Evolutionary conservation across 2,329 filamentous ascomycete genomes (phyloP).

Genomic region (Fusarium coicis): DNA sequence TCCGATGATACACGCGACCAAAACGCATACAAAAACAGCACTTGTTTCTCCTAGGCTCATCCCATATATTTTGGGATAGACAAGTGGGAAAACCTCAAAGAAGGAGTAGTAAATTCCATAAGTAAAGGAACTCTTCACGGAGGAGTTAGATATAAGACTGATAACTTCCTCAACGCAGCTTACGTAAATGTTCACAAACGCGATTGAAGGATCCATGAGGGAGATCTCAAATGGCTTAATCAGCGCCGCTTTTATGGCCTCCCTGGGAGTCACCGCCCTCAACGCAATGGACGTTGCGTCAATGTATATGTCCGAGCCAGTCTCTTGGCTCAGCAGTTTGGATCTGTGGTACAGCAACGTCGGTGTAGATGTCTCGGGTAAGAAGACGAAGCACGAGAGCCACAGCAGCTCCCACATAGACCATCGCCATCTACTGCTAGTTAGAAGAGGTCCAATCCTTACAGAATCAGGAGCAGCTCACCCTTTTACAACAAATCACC

Average conservation of each 20-base stretch:
- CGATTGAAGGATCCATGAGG: background rate
- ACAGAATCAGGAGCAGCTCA: background rate
- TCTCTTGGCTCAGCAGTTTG: background rate
- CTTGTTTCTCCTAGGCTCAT: background rate
- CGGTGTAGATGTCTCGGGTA: background rate
- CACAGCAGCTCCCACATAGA: background rate
- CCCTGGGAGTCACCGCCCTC: background rate
- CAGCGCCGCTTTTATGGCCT: background rate
- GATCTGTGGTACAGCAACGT: background rate
- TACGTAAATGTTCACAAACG: background rate
- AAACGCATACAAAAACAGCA: background rate
- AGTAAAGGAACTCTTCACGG: background rate
- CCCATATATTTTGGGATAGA: background rate
- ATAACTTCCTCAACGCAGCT: background rate
- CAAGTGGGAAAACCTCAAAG: background rate
- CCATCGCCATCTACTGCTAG: background rate
- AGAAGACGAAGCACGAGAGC: background rate
- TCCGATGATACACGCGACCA: background rate
- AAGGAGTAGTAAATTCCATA: background rate
- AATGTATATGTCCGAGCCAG: background rate
- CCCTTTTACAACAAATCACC: background rate
- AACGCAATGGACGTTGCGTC: background rate
- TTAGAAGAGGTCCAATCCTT: rapidly evolving
- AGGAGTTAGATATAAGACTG: background rate
- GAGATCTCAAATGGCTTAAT: background rate